phyloP scores from a whole-genome alignment of 2,329 filamentous ascomycete genomes.

The Corniculantispora saksenae region DNA sequence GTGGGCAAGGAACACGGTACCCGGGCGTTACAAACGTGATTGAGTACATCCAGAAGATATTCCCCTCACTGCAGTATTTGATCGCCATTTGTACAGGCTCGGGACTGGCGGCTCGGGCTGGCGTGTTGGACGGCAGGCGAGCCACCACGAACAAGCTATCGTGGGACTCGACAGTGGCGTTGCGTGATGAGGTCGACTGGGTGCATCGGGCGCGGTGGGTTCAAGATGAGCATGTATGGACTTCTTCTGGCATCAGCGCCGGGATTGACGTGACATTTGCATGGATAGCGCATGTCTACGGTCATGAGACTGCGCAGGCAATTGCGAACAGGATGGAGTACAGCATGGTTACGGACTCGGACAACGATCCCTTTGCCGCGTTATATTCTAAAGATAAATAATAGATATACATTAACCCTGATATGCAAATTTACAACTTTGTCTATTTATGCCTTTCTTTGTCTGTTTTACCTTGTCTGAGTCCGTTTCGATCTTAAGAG shows the following conservation, averaged over 20 bases:
- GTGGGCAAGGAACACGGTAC: slow-evolving; percentile 52
- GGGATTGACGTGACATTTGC: slow-evolving; percentile 20
- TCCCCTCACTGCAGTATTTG: slow-evolving; percentile 51
- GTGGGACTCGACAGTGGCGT: slow-evolving; percentile 47
- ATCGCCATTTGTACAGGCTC: slow-evolving; percentile 68
- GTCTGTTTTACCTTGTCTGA: neutral
- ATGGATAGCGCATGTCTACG: slow-evolving; percentile 44
- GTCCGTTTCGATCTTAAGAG: neutral
- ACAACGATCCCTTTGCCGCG: slow-evolving; percentile 51
- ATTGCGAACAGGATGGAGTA: slow-evolving; percentile 57
- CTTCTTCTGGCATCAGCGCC: slow-evolving; percentile 50
- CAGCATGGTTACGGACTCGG: slow-evolving; percentile 46
- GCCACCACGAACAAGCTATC: slow-evolving; percentile 67
- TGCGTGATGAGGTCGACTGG: slow-evolving; percentile 45
- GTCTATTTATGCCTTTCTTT: neutral
- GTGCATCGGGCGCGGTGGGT: slow-evolving; percentile 61
- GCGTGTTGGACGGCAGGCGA: slow-evolving; percentile 57
- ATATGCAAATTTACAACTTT: neutral
- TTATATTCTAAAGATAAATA: neutral
- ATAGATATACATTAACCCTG: neutral
- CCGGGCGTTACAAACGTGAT: slow-evolving; percentile 34
- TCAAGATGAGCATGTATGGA: slow-evolving; percentile 65
- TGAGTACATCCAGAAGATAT: slow-evolving; percentile 40
- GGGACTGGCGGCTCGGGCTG: slow-evolving; percentile 55
- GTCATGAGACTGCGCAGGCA: slow-evolving; percentile 45